Conservation (phyloP, 179 eudicot genomes). For the Beta macrorhiza region DNA sequence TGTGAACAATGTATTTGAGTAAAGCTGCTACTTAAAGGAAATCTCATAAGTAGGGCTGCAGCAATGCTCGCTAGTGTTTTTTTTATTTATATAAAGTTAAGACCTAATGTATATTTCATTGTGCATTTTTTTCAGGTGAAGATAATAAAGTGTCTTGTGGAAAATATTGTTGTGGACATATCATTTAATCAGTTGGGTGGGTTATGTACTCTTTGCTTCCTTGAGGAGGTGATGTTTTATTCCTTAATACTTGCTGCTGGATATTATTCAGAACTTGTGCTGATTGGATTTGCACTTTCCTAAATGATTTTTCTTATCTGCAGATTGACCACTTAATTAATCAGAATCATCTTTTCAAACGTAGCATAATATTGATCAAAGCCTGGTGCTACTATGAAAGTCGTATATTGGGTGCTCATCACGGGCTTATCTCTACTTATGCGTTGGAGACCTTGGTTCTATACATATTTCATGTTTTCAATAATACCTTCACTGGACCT, state of each 20-base stretch:
- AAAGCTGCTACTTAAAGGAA: background rate
- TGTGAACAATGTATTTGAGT: background rate
- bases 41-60: too few relatives aligned
- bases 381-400: conserved; percentile 99
- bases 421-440: conserved; percentile 94
- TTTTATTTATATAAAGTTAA: background rate
- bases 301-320: conserved; percentile 13
- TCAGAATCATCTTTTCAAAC: conserved; percentile 88
- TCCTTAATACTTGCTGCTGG: background rate
- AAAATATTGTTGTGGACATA: conserved; percentile 91
- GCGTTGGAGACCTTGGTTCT: conserved; percentile 97
- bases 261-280: background rate
- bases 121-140: conserved; percentile 57
- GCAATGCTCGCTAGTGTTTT: background rate
- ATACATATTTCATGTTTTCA: conserved; percentile 91
- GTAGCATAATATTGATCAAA: conserved; percentile 89
- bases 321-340: conserved; percentile 81
- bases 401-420: conserved; percentile 96
- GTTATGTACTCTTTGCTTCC: conserved; percentile 90
- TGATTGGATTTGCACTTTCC: conserved; percentile 2
- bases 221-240: conserved; percentile 64
- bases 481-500: conserved; percentile 84
- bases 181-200: conserved; percentile 96
- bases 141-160: conserved; percentile 90
- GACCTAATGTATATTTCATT: background rate